phyloP scores from a whole-genome alignment of 2,329 filamentous ascomycete genomes.

The Clarireedia sp. region DNA sequence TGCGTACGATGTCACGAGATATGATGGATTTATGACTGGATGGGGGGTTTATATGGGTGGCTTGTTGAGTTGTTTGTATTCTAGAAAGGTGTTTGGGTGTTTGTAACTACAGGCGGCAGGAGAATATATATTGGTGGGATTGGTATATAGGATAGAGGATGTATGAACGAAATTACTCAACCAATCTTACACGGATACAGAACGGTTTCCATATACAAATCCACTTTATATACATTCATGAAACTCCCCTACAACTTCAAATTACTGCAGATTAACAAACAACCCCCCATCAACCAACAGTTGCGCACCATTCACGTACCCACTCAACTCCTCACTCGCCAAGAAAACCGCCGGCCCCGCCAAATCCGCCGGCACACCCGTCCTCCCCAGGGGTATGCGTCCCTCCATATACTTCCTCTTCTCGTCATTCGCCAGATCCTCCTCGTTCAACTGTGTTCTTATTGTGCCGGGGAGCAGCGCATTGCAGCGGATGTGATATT shows the following conservation, averaged over 20 bases:
- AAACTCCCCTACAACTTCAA: not conserved
- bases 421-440: slow-evolving; percentile 63
- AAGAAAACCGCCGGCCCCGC: slow-evolving; percentile 81
- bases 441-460: slow-evolving; percentile 75
- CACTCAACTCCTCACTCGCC: slow-evolving; percentile 68
- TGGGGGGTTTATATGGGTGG: too few relatives aligned
- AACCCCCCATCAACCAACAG: slow-evolving; percentile 80
- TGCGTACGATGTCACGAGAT: too few relatives aligned
- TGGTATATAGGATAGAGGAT: too few relatives aligned
- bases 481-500: slow-evolving; percentile 72
- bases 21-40: too few relatives aligned
- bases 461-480: slow-evolving; percentile 78
- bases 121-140: too few relatives aligned
- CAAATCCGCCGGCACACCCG: slow-evolving; percentile 66
- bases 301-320: slow-evolving; percentile 76
- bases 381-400: slow-evolving; percentile 68
- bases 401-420: slow-evolving; percentile 76
- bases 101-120: too few relatives aligned
- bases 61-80: too few relatives aligned
- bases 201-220: too few relatives aligned
- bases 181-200: too few relatives aligned
- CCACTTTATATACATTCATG: too few relatives aligned
- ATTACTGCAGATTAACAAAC: slow-evolving; percentile 78
- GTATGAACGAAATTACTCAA: too few relatives aligned
- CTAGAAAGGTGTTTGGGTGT: too few relatives aligned